Evolutionary conservation across 805 yeast species (phyloP).

Genomic region (Wickerhamomyces rabaulensis): DNA sequence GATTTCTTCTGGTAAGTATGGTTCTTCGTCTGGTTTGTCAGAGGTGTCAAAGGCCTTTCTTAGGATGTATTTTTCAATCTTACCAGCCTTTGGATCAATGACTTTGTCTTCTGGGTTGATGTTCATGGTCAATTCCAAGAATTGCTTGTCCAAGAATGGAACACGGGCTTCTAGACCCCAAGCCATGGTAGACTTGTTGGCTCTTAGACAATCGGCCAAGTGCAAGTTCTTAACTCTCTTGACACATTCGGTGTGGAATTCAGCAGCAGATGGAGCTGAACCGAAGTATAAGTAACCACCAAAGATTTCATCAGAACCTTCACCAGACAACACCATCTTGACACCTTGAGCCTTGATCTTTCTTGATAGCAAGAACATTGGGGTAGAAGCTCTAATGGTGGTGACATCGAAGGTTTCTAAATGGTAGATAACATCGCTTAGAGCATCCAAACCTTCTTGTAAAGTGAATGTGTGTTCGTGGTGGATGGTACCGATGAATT

Average conservation of each 20-base stretch:
- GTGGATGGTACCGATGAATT: constrained; percentile 91
- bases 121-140: constrained; percentile 90
- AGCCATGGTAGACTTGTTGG: constrained; percentile 99
- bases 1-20: constrained; percentile 94
- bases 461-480: constrained; percentile 97
- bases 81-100: constrained; percentile 64
- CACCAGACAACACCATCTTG: constrained; percentile 98
- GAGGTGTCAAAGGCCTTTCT: constrained; percentile 97
- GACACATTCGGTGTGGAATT: constrained; percentile 94
- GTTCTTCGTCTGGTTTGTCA: constrained; percentile 70
- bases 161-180: constrained; percentile 99
- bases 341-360: constrained; percentile 99
- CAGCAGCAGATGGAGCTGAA: constrained; percentile 87
- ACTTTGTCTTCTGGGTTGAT: constrained; percentile 90
- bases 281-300: constrained; percentile 99
- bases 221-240: constrained; percentile 96
- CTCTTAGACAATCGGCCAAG: constrained; percentile 95
- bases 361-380: constrained; percentile 93
- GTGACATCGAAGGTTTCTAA: constrained; percentile 98
- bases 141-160: constrained; percentile 94
- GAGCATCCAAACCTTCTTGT: constrained; percentile 94
- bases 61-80: constrained; percentile 90
- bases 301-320: constrained; percentile 97
- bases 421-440: constrained; percentile 90
- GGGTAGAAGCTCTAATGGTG: constrained; percentile 98